These are phyloP conservation scores for Oropetium thomaeum DNA, from an alignment of 176 grass and related monocot genomes.

Conservation along the genomic window DNA sequence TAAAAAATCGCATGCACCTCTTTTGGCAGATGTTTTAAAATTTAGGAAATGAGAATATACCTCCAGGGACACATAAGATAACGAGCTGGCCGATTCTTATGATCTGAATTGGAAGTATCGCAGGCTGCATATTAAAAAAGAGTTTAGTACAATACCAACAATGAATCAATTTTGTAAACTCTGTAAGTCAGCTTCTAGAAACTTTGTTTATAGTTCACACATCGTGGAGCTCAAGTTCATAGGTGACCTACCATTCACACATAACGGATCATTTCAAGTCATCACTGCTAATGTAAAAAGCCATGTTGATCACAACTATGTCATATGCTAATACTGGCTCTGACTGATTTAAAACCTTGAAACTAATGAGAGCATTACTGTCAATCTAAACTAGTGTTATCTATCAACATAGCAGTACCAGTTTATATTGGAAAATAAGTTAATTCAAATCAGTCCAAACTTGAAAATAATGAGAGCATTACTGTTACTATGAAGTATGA, in stretches of 20 bases:
- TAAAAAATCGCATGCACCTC: slow-evolving; percentile 17
- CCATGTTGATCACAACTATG: neutral
- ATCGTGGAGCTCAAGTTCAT: neutral
- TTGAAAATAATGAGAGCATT: neutral
- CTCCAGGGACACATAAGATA: slow-evolving; percentile 96
- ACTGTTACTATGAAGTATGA: neutral
- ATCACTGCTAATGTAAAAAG: neutral
- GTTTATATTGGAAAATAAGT: slow-evolving; percentile 8
- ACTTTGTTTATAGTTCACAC: slow-evolving; percentile 4
- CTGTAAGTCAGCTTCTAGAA: slow-evolving; percentile 10
- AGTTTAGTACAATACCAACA: slow-evolving; percentile 22
- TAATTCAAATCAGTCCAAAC: too few species aligned
- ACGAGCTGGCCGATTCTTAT: slow-evolving; percentile 82
- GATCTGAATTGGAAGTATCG: slow-evolving; percentile 94
- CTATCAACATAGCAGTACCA: neutral
- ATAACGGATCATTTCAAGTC: neutral
- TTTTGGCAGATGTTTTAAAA: slow-evolving; percentile 15
- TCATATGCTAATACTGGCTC: neutral
- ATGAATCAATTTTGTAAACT: neutral
- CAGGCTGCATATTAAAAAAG: slow-evolving; percentile 55
- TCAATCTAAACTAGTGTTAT: neutral
- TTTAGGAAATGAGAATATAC: slow-evolving; percentile 41
- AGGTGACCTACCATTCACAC: neutral
- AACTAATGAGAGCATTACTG: neutral
- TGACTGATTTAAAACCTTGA: slow-evolving; percentile 16